phyloP scores from a whole-genome alignment of 2,329 filamentous ascomycete genomes.

The Coniochaeta prunicola region DNA sequence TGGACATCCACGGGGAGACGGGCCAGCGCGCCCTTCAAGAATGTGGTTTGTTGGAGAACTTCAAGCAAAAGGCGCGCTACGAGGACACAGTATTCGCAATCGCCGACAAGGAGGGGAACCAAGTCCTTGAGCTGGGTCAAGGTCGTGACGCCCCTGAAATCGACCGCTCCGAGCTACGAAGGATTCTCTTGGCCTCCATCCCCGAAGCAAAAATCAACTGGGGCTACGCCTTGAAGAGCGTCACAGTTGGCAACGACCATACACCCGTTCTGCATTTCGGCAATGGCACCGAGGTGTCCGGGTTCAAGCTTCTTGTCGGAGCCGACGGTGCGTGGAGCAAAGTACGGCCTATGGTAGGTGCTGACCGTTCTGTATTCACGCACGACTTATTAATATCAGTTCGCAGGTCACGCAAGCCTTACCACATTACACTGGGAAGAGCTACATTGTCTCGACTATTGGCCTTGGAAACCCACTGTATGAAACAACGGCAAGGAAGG shows the following conservation, averaged over 20 bases:
- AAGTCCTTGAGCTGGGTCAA: slow-evolving; percentile 17
- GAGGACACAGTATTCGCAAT: slow-evolving; percentile 6
- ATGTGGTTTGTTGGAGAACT: slow-evolving; percentile 28
- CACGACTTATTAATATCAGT: background rate
- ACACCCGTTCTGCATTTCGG: slow-evolving; percentile 5
- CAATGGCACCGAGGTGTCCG: slow-evolving; percentile 10
- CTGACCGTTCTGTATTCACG: background rate
- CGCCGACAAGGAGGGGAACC: slow-evolving; percentile 11
- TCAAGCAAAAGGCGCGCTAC: slow-evolving; percentile 16
- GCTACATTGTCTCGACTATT: slow-evolving; percentile 19
- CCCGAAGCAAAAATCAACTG: slow-evolving; percentile 24
- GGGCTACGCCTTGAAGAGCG: slow-evolving; percentile 17
- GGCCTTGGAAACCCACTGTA: slow-evolving; percentile 19
- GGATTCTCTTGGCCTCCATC: slow-evolving; percentile 26
- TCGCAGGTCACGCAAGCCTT: slow-evolving; percentile 13
- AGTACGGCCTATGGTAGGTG: slow-evolving; percentile 18
- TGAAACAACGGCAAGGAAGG: slow-evolving; percentile 13
- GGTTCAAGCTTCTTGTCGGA: slow-evolving; percentile 37
- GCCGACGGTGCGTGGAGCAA: slow-evolving; percentile 22
- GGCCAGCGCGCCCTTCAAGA: slow-evolving; percentile 31
- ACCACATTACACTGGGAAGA: slow-evolving; percentile 29
- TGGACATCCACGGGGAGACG: slow-evolving; percentile 30
- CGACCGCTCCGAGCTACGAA: slow-evolving; percentile 26
- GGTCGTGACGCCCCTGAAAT: slow-evolving; percentile 29
- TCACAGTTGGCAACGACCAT: slow-evolving; percentile 6